Evolutionary conservation across 345 rosid species (phyloP), one percentile per base, ranked within the genome.

Genomic region (Erysimum cheiranthoides): DNA sequence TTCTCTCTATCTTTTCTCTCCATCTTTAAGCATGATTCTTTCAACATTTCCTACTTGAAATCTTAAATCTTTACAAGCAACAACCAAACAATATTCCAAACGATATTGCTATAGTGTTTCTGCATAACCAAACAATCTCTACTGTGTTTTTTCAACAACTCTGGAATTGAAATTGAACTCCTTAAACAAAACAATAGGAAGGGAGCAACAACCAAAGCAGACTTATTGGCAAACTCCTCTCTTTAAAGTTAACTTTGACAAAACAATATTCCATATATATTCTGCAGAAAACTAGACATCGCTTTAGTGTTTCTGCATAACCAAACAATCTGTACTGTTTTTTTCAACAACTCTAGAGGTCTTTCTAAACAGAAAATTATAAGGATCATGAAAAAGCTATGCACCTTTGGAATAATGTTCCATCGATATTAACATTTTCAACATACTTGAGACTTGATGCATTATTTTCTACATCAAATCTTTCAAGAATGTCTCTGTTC

Each of bases 111-210:
- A 3, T 38, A 64, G 78, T 94, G 98, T 70, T 92, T 89, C 64
- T 94, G 98, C 96, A 86, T 87, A 66, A 92, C 93, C 79, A 94
- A 90, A 65, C 97, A 87, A 75, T 94, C 92, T 28, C 85, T 85
- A 74, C 89, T 78, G 80, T 85, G 76, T 76, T 85, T 90, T 64
- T 64, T 70, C 71, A 88, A 86, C 85, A 94, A 68, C 34, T 81
- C 85, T n/a, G 89, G 85, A n/a, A n/a, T 0, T 92, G 89, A 80
- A 91, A 89, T 79, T n/a, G n/a, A n/a, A n/a, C n/a, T n/a, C n/a
- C 88, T 93, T n/a, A 46, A 47, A 47, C 31, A 46, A 45, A 28
- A 36, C 18, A 14, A 43, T 14, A 43, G 8, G 52, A 47, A 47
- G 52, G 27, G 21, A 56, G 21, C 18, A 58, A 34, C 14, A 58